Percentiles rank a stretch among this genome's conserved stretches.
Evolutionary conservation across 1,284 basidiomycete species (phyloP).

Genomic region (Ganoderma sp.): DNA sequence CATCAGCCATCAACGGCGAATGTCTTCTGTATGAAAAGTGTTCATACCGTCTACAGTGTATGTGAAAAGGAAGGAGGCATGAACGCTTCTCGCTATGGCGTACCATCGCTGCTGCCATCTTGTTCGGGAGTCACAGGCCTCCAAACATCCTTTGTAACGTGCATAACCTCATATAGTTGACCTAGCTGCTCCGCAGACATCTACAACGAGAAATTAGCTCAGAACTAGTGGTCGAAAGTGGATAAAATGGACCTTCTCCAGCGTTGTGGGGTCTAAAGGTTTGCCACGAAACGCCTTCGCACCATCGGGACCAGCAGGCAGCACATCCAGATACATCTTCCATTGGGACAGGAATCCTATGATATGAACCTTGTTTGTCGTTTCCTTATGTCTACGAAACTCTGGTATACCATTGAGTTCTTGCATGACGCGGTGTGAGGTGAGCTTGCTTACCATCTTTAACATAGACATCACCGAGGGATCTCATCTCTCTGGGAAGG

Average conservation of each 20-base stretch:
- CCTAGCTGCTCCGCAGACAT: slow-evolving; percentile 92
- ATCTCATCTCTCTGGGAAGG: slow-evolving; percentile 83
- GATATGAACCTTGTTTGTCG: slow-evolving; percentile 85
- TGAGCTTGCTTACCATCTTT: slow-evolving; percentile 68
- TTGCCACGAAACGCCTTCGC: slow-evolving; percentile 64
- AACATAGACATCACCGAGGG: slow-evolving; percentile 86
- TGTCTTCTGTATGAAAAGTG: background rate
- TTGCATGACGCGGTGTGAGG: background rate
- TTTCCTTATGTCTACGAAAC: slow-evolving; percentile 80
- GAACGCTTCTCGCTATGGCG: slow-evolving; percentile 15
- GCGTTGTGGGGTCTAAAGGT: slow-evolving; percentile 73
- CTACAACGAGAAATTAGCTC: slow-evolving; percentile 45
- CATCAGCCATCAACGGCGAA: background rate
- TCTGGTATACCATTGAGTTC: slow-evolving; percentile 53
- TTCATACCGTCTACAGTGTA: background rate
- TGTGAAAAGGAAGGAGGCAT: background rate
- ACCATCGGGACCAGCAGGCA: slow-evolving; percentile 53
- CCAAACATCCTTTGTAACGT: slow-evolving; percentile 86
- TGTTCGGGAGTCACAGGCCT: slow-evolving; percentile 52
- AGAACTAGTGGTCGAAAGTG: background rate
- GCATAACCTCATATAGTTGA: slow-evolving; percentile 92
- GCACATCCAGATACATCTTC: slow-evolving; percentile 86
- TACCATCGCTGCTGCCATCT: slow-evolving; percentile 15
- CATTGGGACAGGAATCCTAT: slow-evolving; percentile 94
- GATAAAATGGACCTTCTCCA: slow-evolving; percentile 72